Evolutionary conservation across 345 rosid genomes (phyloP).

Genomic region (Moricandia moricandioides): DNA sequence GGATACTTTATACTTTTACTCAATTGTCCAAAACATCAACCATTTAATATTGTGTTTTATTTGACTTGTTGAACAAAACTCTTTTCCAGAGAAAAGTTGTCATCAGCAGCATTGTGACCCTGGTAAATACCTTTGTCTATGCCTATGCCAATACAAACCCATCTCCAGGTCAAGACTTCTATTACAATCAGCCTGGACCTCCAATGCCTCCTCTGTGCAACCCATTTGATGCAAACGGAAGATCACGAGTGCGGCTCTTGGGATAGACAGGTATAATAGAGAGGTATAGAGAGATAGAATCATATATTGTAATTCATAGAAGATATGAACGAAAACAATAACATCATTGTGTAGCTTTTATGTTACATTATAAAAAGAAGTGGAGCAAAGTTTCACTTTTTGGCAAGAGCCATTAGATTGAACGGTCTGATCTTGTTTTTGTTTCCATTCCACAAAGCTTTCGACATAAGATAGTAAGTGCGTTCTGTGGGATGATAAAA

Average conservation of each 20-base stretch:
- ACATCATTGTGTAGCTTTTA: neutral
- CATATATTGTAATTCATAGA: too few species aligned
- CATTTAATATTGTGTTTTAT: neutral
- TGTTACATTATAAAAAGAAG: neutral
- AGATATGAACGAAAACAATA: neutral
- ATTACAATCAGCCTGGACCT: slow-evolving; percentile 89
- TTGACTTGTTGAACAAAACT: too few species aligned
- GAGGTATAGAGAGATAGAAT: too few species aligned
- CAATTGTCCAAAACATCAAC: neutral
- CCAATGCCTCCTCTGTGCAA: slow-evolving; percentile 83
- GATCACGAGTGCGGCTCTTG: slow-evolving; percentile 59
- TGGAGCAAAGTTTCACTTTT: neutral
- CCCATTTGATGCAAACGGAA: slow-evolving; percentile 61
- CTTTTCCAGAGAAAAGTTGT: slow-evolving; percentile 97
- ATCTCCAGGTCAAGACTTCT: slow-evolving; percentile 43
- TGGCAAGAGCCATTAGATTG: neutral
- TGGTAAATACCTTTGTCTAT: slow-evolving; percentile 77
- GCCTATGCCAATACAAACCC: slow-evolving; percentile 78
- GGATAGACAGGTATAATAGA: too few species aligned
- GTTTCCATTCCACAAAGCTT: slow-evolving; percentile 53
- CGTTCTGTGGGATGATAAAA: slow-evolving; percentile 62
- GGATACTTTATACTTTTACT: neutral
- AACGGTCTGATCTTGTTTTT: slow-evolving; percentile 35
- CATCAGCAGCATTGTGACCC: slow-evolving; percentile 68
- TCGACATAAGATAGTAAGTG: slow-evolving; percentile 50